Base-by-base conservation (phyloP, 208 protist species). In the Leishmania amazonensis region DNA sequence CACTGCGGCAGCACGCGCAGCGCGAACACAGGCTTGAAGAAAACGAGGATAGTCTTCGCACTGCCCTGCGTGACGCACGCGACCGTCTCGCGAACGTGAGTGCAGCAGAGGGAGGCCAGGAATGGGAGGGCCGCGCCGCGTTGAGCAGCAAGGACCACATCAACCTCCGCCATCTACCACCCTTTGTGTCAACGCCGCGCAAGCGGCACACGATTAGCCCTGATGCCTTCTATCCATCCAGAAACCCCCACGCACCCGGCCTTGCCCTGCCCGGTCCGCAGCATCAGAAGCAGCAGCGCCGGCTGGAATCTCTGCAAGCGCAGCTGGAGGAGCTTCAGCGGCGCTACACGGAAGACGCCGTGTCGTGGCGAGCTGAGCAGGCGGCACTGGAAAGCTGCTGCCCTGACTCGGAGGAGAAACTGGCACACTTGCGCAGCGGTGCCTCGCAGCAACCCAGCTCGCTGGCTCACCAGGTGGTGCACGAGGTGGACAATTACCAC, bases 311-410 rank as follows among this genome's bases (percentile, higher is more conserved):
- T 9, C 75, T 84, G 42, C 64, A 62, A 4, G 68, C 72, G 45
- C 51, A 84, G 54, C 67, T 84, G 3, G 54, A 67, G 53, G 65
- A 64, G 4, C 68, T 84, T 47, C 49, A 80, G 67, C 75, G 75
- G 24, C 75, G 68, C 38, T 73, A 80, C 81, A 31, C 51, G 31
- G 75, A 65, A 9, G 75, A 80, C 31, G 49, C 71, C 19, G 81
- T 65, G 28, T 67, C 75, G 42, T 84, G 81, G 81, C 64, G 65
- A 31, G 81, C 76, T 40, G 81, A 79, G 81, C 60, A 73, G 68
- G 51, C 72, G 35, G 35, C 81, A 7, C 57, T 84, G 3, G 75
- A 80, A 57, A 8, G 28, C 3, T 75, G 75, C 28, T 84, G 81
- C 53, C 74, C 40, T 35, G 11, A 47, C 49, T 47, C 54, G 15